These are phyloP conservation scores for Plasmodium blacklocki DNA, from an alignment of 169 alveolate species.

Conservation along the genomic window DNA sequence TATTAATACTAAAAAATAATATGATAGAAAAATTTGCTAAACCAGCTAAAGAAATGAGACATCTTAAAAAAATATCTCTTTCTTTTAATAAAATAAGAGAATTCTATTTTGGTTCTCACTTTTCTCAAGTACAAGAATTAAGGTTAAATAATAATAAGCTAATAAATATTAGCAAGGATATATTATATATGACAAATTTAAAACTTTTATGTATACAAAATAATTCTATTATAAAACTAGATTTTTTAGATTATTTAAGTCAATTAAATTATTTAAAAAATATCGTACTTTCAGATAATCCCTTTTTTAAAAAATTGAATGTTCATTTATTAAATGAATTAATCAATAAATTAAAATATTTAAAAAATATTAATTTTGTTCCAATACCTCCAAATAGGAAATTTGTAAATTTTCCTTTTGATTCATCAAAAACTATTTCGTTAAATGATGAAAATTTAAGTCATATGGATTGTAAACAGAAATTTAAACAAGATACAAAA, in stretches of 20 bases:
- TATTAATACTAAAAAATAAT: slow-evolving; percentile 81
- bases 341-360: slow-evolving; percentile 21
- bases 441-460: neutral
- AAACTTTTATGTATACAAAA: slow-evolving; percentile 49
- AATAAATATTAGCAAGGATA: slow-evolving; percentile 42
- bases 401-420: slow-evolving; percentile 21
- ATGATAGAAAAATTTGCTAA: slow-evolving; percentile 72
- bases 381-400: slow-evolving; percentile 28
- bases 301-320: slow-evolving; percentile 63
- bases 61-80: slow-evolving; percentile 79
- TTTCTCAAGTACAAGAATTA: slow-evolving; percentile 50
- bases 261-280: slow-evolving; percentile 55
- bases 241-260: slow-evolving; percentile 26
- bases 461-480: too few relatives aligned
- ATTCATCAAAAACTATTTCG: slow-evolving; percentile 5
- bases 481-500: too few relatives aligned
- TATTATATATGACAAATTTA: slow-evolving; percentile 58
- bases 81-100: slow-evolving; percentile 79
- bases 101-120: slow-evolving; percentile 64
- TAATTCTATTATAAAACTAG: slow-evolving; percentile 34
- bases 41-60: slow-evolving; percentile 78
- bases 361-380: slow-evolving; percentile 50
- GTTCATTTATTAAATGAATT: slow-evolving; percentile 38
- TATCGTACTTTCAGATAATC: slow-evolving; percentile 59
- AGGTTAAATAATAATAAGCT: slow-evolving; percentile 52